Base-by-base conservation (phyloP, 306 rosid genomes). In the Casuarina glauca region DNA sequence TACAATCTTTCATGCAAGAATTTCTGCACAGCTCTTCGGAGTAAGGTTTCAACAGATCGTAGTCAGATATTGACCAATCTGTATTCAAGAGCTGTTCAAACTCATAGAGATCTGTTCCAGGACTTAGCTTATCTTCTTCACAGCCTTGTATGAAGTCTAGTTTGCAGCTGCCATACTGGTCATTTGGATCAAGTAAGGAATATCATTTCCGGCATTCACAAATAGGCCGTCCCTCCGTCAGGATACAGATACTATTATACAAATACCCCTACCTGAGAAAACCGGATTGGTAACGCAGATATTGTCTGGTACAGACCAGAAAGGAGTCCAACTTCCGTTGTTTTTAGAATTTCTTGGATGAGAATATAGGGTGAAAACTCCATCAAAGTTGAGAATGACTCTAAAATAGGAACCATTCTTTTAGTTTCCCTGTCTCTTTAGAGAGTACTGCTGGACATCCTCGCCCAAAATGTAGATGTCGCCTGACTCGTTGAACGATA, bases 381-480 rank as follows among this genome's bases (percentile, higher is more conserved):
- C 93, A 52, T 87, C 90, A 80, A 78, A 90, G 57, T 80, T 60
- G 5, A 90, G 81, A 1, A 82, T 86, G 55, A 88, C 87, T 74
- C 87, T 87, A 5, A 72, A 69, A 44, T 84, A 90, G 44, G 32
- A 52, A 7, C 36, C 64, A 4, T 39, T 36, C 1, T 54, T 5
- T 8, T 83, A 78, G 51, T 43, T 10, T 0, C 0, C 3, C 17
- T 7, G 61, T n/a, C 11, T 2, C 11, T 6, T 36, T 19, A 90
- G 46, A 35, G 0, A 4, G 19, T 66, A 10, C 16, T 15, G 79
- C 5, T 54, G 84, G 0, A 72, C 81, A 61, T 75, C 77, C 43
- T 75, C 81, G 72, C 79, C 68, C 70, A 71, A 1, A 70, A 90
- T 41, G 51, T 80, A 88, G 68, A 88, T 1, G 52, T n/a, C 3